Conservation (phyloP, 306 rosid genomes). For the barrel medic (Medicago truncatula) region MtrunA17r5.0-ANR NC_053042.1:54336001-54336500, state of each 20-base stretch:
- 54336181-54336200: constrained; percentile 68
- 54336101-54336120: constrained; percentile 82
- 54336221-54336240: not conserved
- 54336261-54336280: not conserved
- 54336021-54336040: constrained; percentile 4
- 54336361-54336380: not conserved
- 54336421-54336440: not conserved
- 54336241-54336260: not conserved
- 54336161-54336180: constrained; percentile 96
- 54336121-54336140: constrained; percentile 83
- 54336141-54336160: constrained; percentile 92
- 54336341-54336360: not conserved
- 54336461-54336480: not conserved
- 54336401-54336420: constrained; percentile 19
- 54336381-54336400: not conserved
- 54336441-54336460: constrained; percentile 1
- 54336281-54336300: not conserved
- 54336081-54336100: constrained; percentile 74
- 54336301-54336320: not conserved
- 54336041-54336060: constrained; percentile 13
- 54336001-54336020: constrained; percentile 13
- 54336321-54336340: constrained; percentile 8
- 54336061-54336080: constrained; percentile 41
- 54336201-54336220: constrained; percentile 82
- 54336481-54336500: not conserved